Evolutionary conservation across 495 filamentous ascomycete genomes (phyloP).

Genomic region (Penicillium psychrofluorescens): DNA sequence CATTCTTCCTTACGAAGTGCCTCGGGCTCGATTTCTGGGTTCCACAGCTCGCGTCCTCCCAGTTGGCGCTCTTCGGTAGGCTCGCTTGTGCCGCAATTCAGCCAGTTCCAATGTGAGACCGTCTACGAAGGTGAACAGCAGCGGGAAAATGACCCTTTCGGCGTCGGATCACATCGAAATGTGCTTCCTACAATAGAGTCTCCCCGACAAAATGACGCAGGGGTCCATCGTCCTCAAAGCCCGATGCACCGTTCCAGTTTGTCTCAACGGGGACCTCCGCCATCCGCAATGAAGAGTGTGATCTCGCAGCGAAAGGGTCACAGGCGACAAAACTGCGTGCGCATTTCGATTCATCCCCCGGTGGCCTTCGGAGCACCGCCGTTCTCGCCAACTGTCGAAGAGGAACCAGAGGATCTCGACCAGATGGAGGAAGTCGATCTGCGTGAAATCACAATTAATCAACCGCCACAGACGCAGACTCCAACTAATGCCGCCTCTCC

Average conservation of each 20-base stretch:
- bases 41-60: not conserved
- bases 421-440: slow-evolving; percentile 21
- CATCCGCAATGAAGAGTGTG: slow-evolving; percentile 34
- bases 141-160: slow-evolving; percentile 25
- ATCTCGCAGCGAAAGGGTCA: slow-evolving; percentile 35
- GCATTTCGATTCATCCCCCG: slow-evolving; percentile 40
- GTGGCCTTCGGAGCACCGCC: slow-evolving; percentile 27
- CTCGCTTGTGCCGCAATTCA: slow-evolving; percentile 17
- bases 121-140: slow-evolving; percentile 15
- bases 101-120: slow-evolving; percentile 21
- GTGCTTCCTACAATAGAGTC: too few relatives aligned
- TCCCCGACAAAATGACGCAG: not conserved
- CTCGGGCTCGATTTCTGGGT: slow-evolving; percentile 1
- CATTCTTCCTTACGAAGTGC: slow-evolving; percentile 15
- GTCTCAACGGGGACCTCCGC: slow-evolving; percentile 15
- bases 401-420: slow-evolving; percentile 29
- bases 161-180: slow-evolving; percentile 10
- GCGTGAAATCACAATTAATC: slow-evolving; percentile 17
- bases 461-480: slow-evolving; percentile 3
- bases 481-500: slow-evolving; percentile 14
- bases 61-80: slow-evolving; percentile 15
- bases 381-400: slow-evolving; percentile 34
- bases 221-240: slow-evolving; percentile 11
- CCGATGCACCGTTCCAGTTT: slow-evolving; percentile 16
- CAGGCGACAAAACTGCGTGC: slow-evolving; percentile 40